Evolutionary conservation across 1,284 basidiomycete species (phyloP), one percentile per base, ranked within the genome.

Genomic region (Ganoderma sp.): DNA sequence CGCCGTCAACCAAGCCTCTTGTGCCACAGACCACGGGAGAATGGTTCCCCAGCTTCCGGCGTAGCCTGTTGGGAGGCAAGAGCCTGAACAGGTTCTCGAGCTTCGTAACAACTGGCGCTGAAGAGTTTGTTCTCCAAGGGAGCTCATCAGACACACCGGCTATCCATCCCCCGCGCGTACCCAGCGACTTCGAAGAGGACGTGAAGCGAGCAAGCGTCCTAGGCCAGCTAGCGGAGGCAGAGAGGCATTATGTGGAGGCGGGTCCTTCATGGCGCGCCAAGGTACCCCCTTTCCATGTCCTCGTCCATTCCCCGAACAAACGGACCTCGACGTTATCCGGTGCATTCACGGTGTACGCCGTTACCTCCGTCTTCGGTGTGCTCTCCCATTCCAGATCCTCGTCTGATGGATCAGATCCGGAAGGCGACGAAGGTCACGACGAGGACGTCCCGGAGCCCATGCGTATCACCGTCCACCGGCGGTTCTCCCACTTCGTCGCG

Each of bases 31-130:
- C 84, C 58, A 93, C 92, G 0, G 91, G 90, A n/a, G 91, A 93
- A 77, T 90, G 90, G 69, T 87, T 91, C 71, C 89, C 91, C 2
- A 91, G 86, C 78, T 90, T 93, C 73, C 82, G 88, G 6, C 85
- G 88, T 61, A 90, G 87, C 70, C 81, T 94, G 0, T 85, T 95
- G 1, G 89, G 92, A 32, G 91, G 92, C 6, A 92, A 89, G 79
- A 88, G 86, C 61, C 79, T 95, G 66, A 94, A 95, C 76, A 84
- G 93, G 22, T 95, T 95, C 80, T 93, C 91, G 0, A 89, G 85
- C 70, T 95, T 95, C 76, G 94, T 95, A 25, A 93, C 91, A 1
- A 92, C 89, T 69, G 93, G 94, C 50, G 93, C 93, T 8, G 94
- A 95, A 77, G 90, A 90, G 67, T 94, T 89, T 81, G 84, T 94